Conservation (phyloP, 768 basidiomycete genomes). For the Amanita phalloides region DNA sequence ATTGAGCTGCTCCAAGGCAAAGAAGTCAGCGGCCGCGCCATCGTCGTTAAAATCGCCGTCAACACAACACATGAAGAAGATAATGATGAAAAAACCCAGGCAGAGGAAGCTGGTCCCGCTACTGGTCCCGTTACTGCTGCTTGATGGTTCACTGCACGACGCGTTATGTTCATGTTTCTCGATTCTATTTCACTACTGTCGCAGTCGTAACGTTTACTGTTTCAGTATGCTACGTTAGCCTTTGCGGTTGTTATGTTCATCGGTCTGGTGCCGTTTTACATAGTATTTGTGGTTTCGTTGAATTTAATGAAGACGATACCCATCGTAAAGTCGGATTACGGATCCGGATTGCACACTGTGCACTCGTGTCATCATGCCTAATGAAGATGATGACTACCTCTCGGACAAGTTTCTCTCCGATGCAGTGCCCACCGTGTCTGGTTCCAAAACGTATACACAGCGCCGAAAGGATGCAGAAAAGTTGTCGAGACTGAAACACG, state of each 20-base stretch:
- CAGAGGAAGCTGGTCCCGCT: constrained; percentile 15
- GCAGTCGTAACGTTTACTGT: constrained; percentile 14
- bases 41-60: constrained; percentile 95
- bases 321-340: constrained; percentile 7
- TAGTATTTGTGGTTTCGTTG: constrained; percentile 19
- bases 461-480: constrained; percentile 56
- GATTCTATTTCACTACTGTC: constrained; percentile 13
- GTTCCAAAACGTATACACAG: constrained; percentile 58
- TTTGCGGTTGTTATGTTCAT: constrained; percentile 17
- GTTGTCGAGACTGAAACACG: constrained; percentile 51
- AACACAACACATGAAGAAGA: constrained; percentile 59
- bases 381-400: constrained; percentile 81
- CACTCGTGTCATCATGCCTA: constrained; percentile 45
- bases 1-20: constrained; percentile 81
- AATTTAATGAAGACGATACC: constrained; percentile 18
- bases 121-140: constrained; percentile 10
- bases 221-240: constrained; percentile 10
- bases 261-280: constrained; percentile 38
- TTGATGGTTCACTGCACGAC: constrained; percentile 15
- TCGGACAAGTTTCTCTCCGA: constrained; percentile 74
- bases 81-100: constrained; percentile 13
- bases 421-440: constrained; percentile 19
- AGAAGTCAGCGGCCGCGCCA: constrained; percentile 73
- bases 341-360: neutral
- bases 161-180: constrained; percentile 12